These are phyloP conservation scores for Suhomyces yuchorum DNA, from an alignment of 1,139 yeast species.

Conservation along the genomic window DNA sequence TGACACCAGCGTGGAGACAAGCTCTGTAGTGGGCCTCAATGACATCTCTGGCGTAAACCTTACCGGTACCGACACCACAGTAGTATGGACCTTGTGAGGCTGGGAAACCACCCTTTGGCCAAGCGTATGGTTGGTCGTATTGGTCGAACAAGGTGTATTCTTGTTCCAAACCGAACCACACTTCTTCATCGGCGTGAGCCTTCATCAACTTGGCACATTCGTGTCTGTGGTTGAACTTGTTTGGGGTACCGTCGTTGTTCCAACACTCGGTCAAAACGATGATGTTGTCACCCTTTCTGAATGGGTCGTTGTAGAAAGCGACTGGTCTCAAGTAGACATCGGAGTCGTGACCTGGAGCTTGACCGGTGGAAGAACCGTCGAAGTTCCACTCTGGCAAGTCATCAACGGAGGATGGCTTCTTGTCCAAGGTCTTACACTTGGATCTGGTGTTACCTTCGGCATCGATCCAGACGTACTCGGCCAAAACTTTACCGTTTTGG, in stretches of 20 bases:
- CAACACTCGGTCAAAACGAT: constrained; percentile 95
- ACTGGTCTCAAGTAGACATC: constrained; percentile 94
- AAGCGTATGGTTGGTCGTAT: constrained; percentile 87
- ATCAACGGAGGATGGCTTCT: constrained; percentile 70
- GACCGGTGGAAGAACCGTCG: constrained; percentile 98
- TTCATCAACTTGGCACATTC: constrained; percentile 95
- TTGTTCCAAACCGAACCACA: constrained; percentile 99
- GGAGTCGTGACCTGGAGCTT: constrained; percentile 98
- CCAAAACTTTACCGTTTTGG: constrained; percentile 85
- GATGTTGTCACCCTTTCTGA: constrained; percentile 96
- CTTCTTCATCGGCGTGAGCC: constrained; percentile 81
- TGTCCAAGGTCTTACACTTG: constrained; percentile 82
- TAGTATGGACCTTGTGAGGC: constrained; percentile 99
- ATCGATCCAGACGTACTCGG: constrained; percentile 98
- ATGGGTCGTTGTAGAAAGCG: constrained; percentile 92
- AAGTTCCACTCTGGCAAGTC: constrained; percentile 99
- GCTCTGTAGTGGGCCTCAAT: constrained; percentile 99
- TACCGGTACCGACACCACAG: constrained; percentile 99
- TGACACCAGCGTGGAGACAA: constrained; percentile 87
- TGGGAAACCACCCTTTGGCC: constrained; percentile 99
- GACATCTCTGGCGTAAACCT: constrained; percentile 96
- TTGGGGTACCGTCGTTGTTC: constrained; percentile 99
- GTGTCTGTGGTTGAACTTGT: constrained; percentile 96
- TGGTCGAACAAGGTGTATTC: constrained; percentile 96
- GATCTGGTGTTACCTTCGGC: constrained; percentile 91